These are phyloP conservation scores for Saccharomyces pastorianus DNA, from an alignment of 1,139 yeast genomes.

Conservation along the genomic window DNA sequence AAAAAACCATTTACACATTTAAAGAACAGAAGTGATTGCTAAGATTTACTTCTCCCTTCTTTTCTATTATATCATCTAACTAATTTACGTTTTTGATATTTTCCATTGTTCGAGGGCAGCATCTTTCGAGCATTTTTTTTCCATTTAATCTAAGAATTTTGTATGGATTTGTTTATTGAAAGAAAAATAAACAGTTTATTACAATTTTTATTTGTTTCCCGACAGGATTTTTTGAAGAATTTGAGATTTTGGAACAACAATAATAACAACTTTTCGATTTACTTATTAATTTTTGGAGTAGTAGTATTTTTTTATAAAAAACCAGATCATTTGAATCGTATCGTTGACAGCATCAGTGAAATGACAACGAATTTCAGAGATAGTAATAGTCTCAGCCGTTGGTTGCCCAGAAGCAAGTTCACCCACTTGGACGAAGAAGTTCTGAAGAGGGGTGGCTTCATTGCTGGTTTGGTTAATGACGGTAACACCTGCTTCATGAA, in stretches of 20 bases:
- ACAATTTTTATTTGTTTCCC: neutral
- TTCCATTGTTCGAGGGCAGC: neutral
- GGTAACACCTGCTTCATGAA: conserved; percentile 95
- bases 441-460: conserved; percentile 50
- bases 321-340: neutral
- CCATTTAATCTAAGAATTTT: neutral
- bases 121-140: neutral
- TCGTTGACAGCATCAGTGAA: neutral
- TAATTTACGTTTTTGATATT: neutral
- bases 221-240: neutral
- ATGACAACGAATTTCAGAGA: conserved; percentile 8
- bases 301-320: neutral
- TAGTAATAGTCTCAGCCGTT: conserved; percentile 16
- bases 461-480: conserved; percentile 82
- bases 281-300: neutral
- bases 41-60: neutral
- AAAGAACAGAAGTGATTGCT: neutral
- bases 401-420: conserved; percentile 16
- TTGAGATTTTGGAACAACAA: neutral
- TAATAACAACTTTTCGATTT: neutral
- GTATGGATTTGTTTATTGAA: neutral
- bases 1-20: neutral
- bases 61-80: neutral
- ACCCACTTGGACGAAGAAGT: conserved; percentile 20
- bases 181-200: neutral